Evolutionary conservation across 2,329 filamentous ascomycete species (phyloP), one percentile per base, ranked within the genome.

Genomic region (Neofusicoccum parvum): DNA sequence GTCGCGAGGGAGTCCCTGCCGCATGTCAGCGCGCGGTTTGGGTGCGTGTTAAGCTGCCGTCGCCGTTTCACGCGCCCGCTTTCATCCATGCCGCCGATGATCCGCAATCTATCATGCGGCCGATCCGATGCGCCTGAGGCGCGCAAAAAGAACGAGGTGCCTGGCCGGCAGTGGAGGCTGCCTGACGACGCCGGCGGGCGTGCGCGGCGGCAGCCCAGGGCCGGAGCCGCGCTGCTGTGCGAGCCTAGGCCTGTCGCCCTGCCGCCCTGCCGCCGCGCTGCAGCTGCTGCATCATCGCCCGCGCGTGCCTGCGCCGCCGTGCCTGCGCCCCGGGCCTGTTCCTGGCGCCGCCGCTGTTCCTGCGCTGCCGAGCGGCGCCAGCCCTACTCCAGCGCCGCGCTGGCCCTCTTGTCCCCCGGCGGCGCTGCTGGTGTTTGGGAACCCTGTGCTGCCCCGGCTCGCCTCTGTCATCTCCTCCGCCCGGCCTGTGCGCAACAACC

Each of bases 1-100:
- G 36, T 10, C 34, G 51, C 48, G 20, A 12, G 51, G 54, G 54
- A 23, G 54, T 34, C 39, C 54, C 27, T 34, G 54, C 7, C 27
- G 27, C 27, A 32, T 32, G 27, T 32, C 27, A 7, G 27, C 27
- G 23, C 7, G 14, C 48, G 15, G 48, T 36, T 36, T 32, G 48
- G 48, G 48, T n/a, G 48, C 27, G 48, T 11, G 27, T 43, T 59
- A 59, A 59, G 41, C 54, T 59, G 54, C 54, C 41, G 39, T 59
- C 39, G 60, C 60, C 60, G 60, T 64, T 64, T 64, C 60, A 64
- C 49, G 20, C 60, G 39, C 49, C 60, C 60, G 60, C 60, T 64
- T 53, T 64, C 49, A 64, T 54, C 60, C 60, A 45, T 45, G 39
- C 23, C 54, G 23, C 54, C 54, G 54, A 59, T 45, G 41, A 59